Base-by-base conservation (phyloP, 352 stramenopile genomes). In the Aphanomyces invadans region DNA sequence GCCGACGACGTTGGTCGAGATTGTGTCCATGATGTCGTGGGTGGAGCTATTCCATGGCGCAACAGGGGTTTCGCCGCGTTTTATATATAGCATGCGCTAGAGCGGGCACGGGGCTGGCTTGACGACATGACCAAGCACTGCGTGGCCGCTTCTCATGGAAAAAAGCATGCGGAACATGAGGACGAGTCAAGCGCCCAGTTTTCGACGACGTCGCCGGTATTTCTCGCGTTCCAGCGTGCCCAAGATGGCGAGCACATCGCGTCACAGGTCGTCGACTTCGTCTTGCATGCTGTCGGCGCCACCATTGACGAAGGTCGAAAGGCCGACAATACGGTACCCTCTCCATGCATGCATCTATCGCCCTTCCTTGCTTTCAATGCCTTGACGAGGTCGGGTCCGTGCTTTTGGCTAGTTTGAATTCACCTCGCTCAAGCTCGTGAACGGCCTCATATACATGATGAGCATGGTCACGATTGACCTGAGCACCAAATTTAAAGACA, bases 381-480 rank as follows among this genome's bases (percentile, higher is more conserved):
- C n/a, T n/a, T n/a, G n/a, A n/a, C n/a, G n/a, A n/a, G n/a, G n/a
- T n/a, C n/a, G n/a, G n/a, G n/a, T n/a, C n/a, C 46, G 39, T n/a
- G 39, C 39, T 15, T 48, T 54, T 10, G 15, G 11, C 46, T 57
- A 57, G 49, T 57, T 57, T 57, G 23, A 57, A 38, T 57, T 38
- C 25, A 57, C 49, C 21, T n/a, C 19, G 19, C 25, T 57, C 25
- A 57, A 57, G 49, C 25, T 57, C 19, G 49, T 57, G 49, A 57
- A 32, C 11, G 49, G 49, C 29, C 49, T 57, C 0, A 38, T 57
- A 4, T 57, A 57, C 49, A 57, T 57, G 49, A 57, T 57, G 49
- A 57, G 49, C 49, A 57, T 57, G 49, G 49, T 57, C 49, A 57
- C 49, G 49, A 57, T 57, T n/a, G 49, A 57, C 49, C 36, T 57